Evolutionary conservation across 306 rosid species (phyloP).

Genomic region (Nissolia schottii): DNA sequence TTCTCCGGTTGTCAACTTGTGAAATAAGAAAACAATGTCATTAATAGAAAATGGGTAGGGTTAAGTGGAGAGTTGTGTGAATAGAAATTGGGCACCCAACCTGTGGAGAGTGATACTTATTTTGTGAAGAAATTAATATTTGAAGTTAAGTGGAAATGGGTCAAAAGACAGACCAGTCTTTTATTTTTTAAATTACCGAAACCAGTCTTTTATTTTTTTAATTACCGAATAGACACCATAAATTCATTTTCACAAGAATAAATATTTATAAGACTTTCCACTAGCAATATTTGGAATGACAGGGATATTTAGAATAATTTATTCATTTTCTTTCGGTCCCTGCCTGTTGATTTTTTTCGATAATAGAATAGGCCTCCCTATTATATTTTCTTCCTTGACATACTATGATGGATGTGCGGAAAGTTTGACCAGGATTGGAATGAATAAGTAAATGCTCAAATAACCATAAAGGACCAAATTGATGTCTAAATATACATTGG

Average conservation of each 20-base stretch:
- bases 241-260: background rate
- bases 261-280: background rate
- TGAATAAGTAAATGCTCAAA: too few relatives aligned
- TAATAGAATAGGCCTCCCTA: background rate
- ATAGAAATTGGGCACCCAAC: background rate
- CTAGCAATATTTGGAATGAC: too few relatives aligned
- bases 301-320: background rate
- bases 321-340: background rate
- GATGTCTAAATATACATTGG: too few relatives aligned
- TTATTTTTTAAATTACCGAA: too few relatives aligned
- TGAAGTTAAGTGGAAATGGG: background rate
- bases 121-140: background rate
- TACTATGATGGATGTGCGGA: background rate
- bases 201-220: too few relatives aligned
- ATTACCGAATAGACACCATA: too few relatives aligned
- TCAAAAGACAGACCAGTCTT: background rate
- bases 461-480: too few relatives aligned
- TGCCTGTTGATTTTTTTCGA: background rate
- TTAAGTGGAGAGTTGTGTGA: background rate
- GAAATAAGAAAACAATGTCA: background rate
- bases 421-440: too few relatives aligned
- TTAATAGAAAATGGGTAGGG: background rate
- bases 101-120: background rate
- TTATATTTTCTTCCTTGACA: background rate
- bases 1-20: background rate